Base-by-base conservation (phyloP, 2,329 filamentous ascomycete genomes). In the Penicillium sp. region DNA sequence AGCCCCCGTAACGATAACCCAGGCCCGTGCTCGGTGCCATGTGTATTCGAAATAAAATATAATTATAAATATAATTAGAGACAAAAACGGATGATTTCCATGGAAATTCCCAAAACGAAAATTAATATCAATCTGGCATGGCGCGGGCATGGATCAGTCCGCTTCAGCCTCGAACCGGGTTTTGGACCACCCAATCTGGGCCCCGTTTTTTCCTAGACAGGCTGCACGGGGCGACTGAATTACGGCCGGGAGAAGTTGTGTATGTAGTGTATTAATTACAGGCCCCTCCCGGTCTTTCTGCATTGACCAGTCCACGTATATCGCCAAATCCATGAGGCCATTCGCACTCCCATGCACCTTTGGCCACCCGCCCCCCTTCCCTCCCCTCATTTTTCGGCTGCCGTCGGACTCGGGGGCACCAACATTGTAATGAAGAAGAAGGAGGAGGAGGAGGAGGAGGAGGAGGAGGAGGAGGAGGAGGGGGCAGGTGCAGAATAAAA, bases 1-100 rank as follows among this genome's bases (percentile, higher is more conserved):
- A 61, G 58, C 58, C 59, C 55, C 54, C 54, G 56, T 60, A 41
- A 45, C 42, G 55, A 58, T 58, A 60, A 52, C 51, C 42, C 57
- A 51, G 50, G 56, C 51, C 60, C 52, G 57, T 56, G 45, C 24
- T 21, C 36, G 10, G 21, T 57, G 59, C 59, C 58, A 61, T 59
- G 59, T 59, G 58, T 49, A 29, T 23, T 34, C 7, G 20, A 42
- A 42, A 27, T 9, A 32, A 24, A n/a, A 29, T 20, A 29, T 33
- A 37, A 48, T n/a, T 41, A 34, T 17, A 26, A 43, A 34, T 34
- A 42, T n/a, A 40, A 39, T 36, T 8, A 30, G 21, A 46, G 10
- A 23, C 10, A 7, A 32, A 47, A 29, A n/a, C 49, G 32, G 40
- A 33, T 39, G 26, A 44, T 34, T 34, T 2, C 17, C 15, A 34